Evolutionary conservation across 495 filamentous ascomycete species (phyloP), one percentile per base, ranked within the genome.

Genomic region (Lepraria neglecta): DNA sequence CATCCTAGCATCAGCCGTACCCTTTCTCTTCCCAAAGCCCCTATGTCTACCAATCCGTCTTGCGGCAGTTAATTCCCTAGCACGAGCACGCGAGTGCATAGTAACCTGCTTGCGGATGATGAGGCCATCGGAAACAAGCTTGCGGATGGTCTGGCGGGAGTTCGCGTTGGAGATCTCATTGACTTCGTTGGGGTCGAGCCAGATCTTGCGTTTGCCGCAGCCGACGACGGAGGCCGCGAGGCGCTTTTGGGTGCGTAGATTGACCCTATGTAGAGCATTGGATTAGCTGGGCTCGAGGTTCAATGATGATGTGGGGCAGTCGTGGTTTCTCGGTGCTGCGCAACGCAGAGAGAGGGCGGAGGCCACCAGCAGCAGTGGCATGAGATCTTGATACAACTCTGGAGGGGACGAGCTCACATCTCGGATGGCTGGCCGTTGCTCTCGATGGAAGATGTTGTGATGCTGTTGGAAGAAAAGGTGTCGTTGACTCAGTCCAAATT

Each of bases 111-210:
- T 99, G 81, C 89, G 88, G 86, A 99, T 99, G 86, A 99, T 97
- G 74, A 99, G 88, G 80, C 94, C 95, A 92, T 99, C 94, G 80
- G 86, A 82, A 78, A 97, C 89, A 81, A 99, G 91, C 86, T 99
- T 99, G 82, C 95, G 95, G 89, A 99, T 88, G 70, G 92, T 97
- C 83, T 97, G 92, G 75, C 94, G 95, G 71, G 92, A 97, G 88
- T 97, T 97, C 87, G 94, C 94, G 82, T 97, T 99, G 80, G 88
- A 91, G 83, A 99, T 97, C 78, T 99, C 94, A 84, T 80, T 92
- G 78, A 92, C 86, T 84, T 99, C 94, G 79, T 95, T 97, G 77
- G 94, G 94, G 82, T 99, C 94, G 76, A 99, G 91, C 94, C 94
- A 99, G 82, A 99, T 94, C 88, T 97, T 97, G 84, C 92, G 88